A percentile compares a stretch with the other conserved stretches of the same genome.
These are phyloP conservation scores for Ophiorrhiza pumila DNA, from an alignment of 257 asterid species.

Conservation along the genomic window DNA sequence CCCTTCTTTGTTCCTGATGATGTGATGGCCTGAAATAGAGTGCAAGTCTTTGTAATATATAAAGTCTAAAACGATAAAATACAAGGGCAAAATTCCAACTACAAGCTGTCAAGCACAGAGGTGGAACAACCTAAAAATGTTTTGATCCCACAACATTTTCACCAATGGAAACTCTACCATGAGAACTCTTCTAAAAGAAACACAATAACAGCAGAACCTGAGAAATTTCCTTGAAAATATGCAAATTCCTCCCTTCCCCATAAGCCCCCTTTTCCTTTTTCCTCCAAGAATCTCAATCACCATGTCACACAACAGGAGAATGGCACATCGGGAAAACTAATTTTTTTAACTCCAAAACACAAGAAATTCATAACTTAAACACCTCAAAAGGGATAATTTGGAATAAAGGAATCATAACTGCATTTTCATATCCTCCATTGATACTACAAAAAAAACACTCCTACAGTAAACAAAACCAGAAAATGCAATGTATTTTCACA, in stretches of 20 bases:
- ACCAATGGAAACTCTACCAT: background rate
- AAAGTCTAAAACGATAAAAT: background rate
- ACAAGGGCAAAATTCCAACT: background rate
- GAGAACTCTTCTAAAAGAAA: background rate
- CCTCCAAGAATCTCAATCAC: too few relatives aligned
- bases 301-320: background rate
- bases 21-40: constrained; percentile 52
- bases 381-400: background rate
- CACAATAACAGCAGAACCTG: background rate
- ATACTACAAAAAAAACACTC: background rate
- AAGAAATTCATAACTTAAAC: background rate
- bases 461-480: background rate
- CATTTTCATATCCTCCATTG: background rate
- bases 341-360: background rate
- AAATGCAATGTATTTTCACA: background rate
- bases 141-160: background rate
- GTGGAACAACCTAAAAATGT: background rate
- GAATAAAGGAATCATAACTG: background rate
- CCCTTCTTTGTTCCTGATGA: constrained; percentile 72
- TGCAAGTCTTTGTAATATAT: background rate
- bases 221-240: background rate
- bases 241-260: background rate
- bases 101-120: background rate
- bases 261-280: too few relatives aligned
- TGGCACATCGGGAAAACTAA: background rate